Conservation (phyloP, 2,329 filamentous ascomycete genomes). For the Pseudogymnoascus sp. region DNA sequence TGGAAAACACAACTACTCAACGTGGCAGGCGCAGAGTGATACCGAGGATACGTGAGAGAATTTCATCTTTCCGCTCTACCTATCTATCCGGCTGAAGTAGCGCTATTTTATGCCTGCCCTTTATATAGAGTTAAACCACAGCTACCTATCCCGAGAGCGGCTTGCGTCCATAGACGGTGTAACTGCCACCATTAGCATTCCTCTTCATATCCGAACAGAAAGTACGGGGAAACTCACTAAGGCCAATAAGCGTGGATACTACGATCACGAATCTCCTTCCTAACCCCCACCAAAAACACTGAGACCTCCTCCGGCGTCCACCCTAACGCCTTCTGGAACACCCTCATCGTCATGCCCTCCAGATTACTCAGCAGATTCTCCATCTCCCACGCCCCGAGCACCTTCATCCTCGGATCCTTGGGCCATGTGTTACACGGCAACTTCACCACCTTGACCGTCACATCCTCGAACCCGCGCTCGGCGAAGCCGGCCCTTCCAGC, state of each 20-base stretch:
- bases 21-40: not conserved
- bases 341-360: slow-evolving; percentile 25
- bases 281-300: slow-evolving; percentile 33
- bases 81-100: not conserved
- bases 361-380: slow-evolving; percentile 21
- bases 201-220: not conserved
- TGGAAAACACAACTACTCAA: not conserved
- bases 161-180: not conserved
- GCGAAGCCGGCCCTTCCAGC: slow-evolving; percentile 33
- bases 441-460: slow-evolving; percentile 42
- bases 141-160: not conserved
- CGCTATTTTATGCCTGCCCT: not conserved
- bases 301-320: slow-evolving; percentile 34
- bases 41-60: not conserved
- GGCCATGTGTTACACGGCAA: slow-evolving; percentile 49
- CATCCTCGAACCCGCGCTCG: slow-evolving; percentile 48
- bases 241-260: slow-evolving; percentile 27
- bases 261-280: slow-evolving; percentile 32
- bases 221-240: slow-evolving; percentile 13
- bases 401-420: slow-evolving; percentile 44
- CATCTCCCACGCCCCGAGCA: slow-evolving; percentile 35
- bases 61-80: not conserved
- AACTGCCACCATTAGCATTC: not conserved
- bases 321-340: slow-evolving; percentile 35
- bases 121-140: not conserved